phyloP scores from a whole-genome alignment of 192 early-diverging fungal genomes.

The Podila verticillata region DNA sequence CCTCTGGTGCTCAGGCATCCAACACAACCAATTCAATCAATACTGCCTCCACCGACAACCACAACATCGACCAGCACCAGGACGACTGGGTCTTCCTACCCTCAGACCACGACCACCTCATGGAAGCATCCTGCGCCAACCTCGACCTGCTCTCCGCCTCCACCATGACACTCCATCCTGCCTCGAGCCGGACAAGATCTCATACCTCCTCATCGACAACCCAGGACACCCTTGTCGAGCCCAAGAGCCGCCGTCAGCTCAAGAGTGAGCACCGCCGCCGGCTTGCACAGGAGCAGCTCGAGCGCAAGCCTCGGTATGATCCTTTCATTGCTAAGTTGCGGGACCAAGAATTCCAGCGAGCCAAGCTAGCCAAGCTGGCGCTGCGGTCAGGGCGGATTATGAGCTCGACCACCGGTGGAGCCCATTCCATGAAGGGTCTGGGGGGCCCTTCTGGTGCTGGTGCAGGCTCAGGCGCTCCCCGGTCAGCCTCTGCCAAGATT shows the following conservation, averaged over 20 bases:
- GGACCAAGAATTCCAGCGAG: conserved; percentile 26
- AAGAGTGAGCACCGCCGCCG: conserved; percentile 30
- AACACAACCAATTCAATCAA: background rate
- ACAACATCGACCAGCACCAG: background rate
- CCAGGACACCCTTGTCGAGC: background rate
- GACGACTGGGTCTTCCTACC: conserved; percentile 48
- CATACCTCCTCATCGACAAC: background rate
- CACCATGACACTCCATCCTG: conserved; percentile 18
- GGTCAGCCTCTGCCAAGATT: background rate
- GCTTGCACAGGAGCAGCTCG: conserved; percentile 20
- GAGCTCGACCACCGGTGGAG: conserved; percentile 3
- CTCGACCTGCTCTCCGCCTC: conserved; percentile 42
- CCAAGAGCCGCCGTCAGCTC: conserved; percentile 38
- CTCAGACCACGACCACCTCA: conserved; percentile 29
- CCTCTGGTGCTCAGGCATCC: conserved; percentile 25
- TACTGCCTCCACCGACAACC: background rate
- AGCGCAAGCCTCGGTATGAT: conserved; percentile 31
- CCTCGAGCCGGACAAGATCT: background rate
- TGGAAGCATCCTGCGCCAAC: conserved; percentile 34
- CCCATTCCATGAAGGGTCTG: conserved; percentile 10
- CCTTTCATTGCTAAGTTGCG: conserved; percentile 40
- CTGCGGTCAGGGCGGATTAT: conserved; percentile 24
- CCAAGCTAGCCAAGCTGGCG: conserved; percentile 21
- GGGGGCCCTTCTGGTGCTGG: background rate
- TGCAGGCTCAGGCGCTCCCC: background rate